A percentile compares a stretch with the other conserved stretches of the same genome.
Evolutionary conservation across 345 rosid genomes (phyloP).

Genomic region (Cardamine occulta): DNA sequence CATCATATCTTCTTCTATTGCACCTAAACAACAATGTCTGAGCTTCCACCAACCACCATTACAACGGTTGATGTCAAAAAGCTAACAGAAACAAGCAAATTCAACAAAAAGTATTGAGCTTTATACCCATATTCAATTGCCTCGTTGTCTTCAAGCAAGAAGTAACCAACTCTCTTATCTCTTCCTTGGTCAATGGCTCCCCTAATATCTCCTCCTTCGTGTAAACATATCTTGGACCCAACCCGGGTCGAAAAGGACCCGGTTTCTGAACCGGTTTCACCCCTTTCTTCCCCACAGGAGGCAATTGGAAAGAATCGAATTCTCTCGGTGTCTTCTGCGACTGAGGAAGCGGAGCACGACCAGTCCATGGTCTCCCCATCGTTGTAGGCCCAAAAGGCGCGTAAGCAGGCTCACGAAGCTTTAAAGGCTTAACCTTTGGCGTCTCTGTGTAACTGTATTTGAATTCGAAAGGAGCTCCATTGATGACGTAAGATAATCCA

Average conservation of each 20-base stretch:
- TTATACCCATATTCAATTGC: slow-evolving; percentile 86
- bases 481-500: slow-evolving; percentile 70
- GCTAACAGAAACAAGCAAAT: background rate
- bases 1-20: slow-evolving; percentile 15
- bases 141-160: slow-evolving; percentile 61
- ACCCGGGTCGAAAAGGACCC: slow-evolving; percentile 78
- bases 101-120: slow-evolving; percentile 25
- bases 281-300: slow-evolving; percentile 83
- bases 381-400: slow-evolving; percentile 89
- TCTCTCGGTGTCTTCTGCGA: slow-evolving; percentile 80
- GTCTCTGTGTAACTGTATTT: slow-evolving; percentile 95
- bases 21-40: slow-evolving; percentile 6
- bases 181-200: slow-evolving; percentile 76
- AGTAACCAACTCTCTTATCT: slow-evolving; percentile 63
- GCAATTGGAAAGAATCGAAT: slow-evolving; percentile 81
- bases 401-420: slow-evolving; percentile 74
- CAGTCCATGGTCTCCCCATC: slow-evolving; percentile 94
- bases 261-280: slow-evolving; percentile 90
- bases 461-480: slow-evolving; percentile 95
- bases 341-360: slow-evolving; percentile 76
- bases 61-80: background rate
- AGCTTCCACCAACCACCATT: background rate
- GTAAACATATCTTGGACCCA: slow-evolving; percentile 75
- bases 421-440: slow-evolving; percentile 77
- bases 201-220: slow-evolving; percentile 84